Evolutionary conservation across 129 eudicot genomes (phyloP), one percentile per base, ranked within the genome.

Genomic region (Tagetes erecta): DNA sequence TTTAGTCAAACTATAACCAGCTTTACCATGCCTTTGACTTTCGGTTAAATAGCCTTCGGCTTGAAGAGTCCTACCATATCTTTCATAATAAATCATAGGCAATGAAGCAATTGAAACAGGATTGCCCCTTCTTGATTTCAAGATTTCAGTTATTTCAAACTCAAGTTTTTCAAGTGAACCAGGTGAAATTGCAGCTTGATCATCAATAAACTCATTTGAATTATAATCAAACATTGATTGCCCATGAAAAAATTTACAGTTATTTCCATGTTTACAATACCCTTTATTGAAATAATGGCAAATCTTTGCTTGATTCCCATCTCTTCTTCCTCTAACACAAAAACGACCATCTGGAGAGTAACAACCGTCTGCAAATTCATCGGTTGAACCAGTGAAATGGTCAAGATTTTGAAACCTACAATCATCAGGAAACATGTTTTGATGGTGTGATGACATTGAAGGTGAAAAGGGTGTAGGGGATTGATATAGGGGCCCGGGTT

Each of bases 11-110:
- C 90, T 88, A 63, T 83, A 91, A 50, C 95, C 97, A 10, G 96
- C 90, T 80, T 85, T 84, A 60, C 95, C 96, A 50, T 91, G 90
- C 41, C 90, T 72, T 78, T 88, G 95, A 71, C 95, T 88, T 53
- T 91, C 97, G 3, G 96, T 91, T 56, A 86, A 75, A 72, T 91
- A 91, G 68, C 96, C 96, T 81, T 88, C 96, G 1, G 89, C 96
- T 71, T 91, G 96, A 71, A 91, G 84, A 20, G 75, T 77, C 76
- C 73, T 91, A 10, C 91, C 90, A 27, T 88, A 91, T 72, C 74
- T 85, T 71, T 86, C 97, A 75, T 79, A 81, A 73, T 91, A 91
- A 60, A 88, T 41, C 92, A 86, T 88, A 30, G 97, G 96, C 49
- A 91, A 80, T 10, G 90, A 86, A 49, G 97, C 96, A 71, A 91